These are phyloP conservation scores for Rhodotorula sphaerocarpa DNA, from an alignment of 768 basidiomycete genomes.

Conservation along the genomic window DNA sequence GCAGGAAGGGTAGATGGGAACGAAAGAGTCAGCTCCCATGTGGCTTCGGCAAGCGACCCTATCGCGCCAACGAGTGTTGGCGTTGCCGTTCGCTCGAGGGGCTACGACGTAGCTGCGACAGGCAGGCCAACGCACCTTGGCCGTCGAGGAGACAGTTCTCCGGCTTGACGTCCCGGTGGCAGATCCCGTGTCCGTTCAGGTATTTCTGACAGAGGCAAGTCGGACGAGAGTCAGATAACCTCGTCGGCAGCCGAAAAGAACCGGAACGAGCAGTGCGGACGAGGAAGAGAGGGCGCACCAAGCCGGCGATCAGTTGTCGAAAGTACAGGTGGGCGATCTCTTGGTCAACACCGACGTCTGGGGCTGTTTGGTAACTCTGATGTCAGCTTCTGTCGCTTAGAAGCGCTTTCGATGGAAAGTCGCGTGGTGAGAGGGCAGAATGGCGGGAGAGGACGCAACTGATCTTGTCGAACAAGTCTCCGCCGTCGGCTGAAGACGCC, in stretches of 20 bases:
- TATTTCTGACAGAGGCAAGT: conserved; percentile 52
- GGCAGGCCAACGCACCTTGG: conserved; percentile 56
- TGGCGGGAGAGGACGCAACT: conserved; percentile 49
- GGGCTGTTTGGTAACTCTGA: no score
- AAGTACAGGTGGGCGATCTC: conserved; percentile 88
- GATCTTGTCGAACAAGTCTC: conserved; percentile 97
- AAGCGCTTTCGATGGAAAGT: no score
- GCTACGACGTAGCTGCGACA: no score
- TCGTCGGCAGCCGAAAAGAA: no score
- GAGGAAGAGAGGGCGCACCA: conserved; percentile 57
- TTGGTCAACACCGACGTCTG: conserved; percentile 77
- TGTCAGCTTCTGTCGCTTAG: no score
- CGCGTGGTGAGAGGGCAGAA: no score
- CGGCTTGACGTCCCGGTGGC: conserved; percentile 57
- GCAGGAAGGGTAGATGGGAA: no score
- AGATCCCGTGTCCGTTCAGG: conserved; percentile 75
- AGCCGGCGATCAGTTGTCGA: conserved; percentile 68
- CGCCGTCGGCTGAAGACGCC: conserved; percentile 61
- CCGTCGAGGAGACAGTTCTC: conserved; percentile 85
- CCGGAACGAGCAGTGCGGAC: no score
- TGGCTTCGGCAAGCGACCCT: no score
- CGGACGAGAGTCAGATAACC: conserved; percentile 3
- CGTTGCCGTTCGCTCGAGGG: no score
- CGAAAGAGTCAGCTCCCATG: no score
- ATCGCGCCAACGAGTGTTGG: no score